A percentile compares a stretch with the other conserved stretches of the same genome.
Conservation (phyloP, 208 protist species). For the Crithidia brevicula region DNA sequence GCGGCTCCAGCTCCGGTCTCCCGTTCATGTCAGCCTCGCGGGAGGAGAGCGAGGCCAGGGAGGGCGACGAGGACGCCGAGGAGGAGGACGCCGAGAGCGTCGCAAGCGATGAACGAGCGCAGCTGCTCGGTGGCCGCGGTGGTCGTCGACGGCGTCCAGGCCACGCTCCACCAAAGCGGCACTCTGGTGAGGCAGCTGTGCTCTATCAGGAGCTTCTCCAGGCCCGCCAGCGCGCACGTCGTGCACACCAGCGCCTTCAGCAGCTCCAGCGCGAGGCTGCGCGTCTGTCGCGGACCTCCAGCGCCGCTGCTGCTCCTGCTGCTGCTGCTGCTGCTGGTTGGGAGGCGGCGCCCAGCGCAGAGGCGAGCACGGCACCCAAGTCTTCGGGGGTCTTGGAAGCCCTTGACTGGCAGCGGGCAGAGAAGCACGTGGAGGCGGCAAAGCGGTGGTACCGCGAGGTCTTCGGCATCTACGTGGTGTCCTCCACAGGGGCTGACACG, state of each 20-base stretch:
- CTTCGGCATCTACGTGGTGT: slow-evolving; percentile 44
- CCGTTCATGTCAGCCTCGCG: background rate
- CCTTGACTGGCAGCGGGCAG: slow-evolving; percentile 26
- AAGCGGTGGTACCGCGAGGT: slow-evolving; percentile 54
- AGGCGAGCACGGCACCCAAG: background rate
- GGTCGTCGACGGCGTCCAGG: background rate
- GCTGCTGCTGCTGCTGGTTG: background rate
- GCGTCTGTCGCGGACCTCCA: slow-evolving; percentile 8
- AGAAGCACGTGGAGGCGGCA: slow-evolving; percentile 48
- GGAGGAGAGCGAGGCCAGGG: slow-evolving; percentile 3
- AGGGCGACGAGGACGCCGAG: background rate
- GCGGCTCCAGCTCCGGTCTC: no score
- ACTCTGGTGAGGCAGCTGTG: slow-evolving; percentile 10
- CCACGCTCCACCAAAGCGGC: background rate
- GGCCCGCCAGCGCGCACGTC: slow-evolving; percentile 23
- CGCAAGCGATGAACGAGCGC: slow-evolving; percentile 1
- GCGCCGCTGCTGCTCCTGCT: background rate
- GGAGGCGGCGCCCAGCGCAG: background rate
- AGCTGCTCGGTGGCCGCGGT: slow-evolving; percentile 4
- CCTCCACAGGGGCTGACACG: slow-evolving; percentile 5
- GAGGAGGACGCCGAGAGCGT: slow-evolving; percentile 14
- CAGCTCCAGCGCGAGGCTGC: slow-evolving; percentile 44
- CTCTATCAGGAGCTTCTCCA: slow-evolving; percentile 32
- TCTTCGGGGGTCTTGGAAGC: background rate
- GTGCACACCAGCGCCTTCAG: slow-evolving; percentile 31